These are phyloP conservation scores for Fusarium dimerum DNA, from an alignment of 2,329 filamentous ascomycete genomes.

Conservation along the genomic window DNA sequence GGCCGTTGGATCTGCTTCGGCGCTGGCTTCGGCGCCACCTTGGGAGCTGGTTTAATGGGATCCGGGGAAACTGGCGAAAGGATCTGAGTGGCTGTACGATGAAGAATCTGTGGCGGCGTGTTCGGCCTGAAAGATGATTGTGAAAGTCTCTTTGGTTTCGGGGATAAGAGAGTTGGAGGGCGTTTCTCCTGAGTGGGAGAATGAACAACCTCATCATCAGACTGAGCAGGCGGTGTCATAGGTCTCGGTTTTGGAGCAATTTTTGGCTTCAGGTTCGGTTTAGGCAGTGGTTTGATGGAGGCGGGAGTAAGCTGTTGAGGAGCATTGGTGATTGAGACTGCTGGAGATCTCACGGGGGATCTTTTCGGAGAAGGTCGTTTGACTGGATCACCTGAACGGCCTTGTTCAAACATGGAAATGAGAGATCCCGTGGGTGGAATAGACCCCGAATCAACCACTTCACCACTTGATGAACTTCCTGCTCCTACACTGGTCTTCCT, in stretches of 20 bases:
- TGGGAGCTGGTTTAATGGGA: constrained; percentile 29
- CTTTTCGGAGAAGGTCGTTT: constrained; percentile 34
- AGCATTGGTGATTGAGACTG: constrained; percentile 11
- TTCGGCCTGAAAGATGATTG: constrained; percentile 34
- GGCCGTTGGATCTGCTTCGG: constrained; percentile 6
- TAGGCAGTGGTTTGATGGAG: constrained; percentile 10
- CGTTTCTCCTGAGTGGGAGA: constrained; percentile 5
- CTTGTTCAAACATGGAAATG: constrained; percentile 69
- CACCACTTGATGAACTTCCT: constrained; percentile 29
- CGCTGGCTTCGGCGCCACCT: neutral
- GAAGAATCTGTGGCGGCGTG: constrained; percentile 30
- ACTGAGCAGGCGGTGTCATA: constrained; percentile 21
- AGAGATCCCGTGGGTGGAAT: constrained; percentile 65
- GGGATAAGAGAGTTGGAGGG: constrained; percentile 31
- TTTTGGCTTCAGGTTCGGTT: constrained; percentile 31
- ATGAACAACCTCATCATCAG: neutral
- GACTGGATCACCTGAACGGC: constrained; percentile 34
- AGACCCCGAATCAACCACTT: constrained; percentile 50
- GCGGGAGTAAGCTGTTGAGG: constrained; percentile 9
- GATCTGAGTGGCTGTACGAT: constrained; percentile 19
- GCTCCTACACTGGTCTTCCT: constrained; percentile 34
- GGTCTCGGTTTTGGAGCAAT: constrained; percentile 26
- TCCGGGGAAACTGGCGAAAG: constrained; percentile 29
- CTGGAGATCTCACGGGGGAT: constrained; percentile 14
- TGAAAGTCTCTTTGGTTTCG: constrained; percentile 34